Base-by-base conservation (phyloP, 176 grass and related monocot genomes). In the Cymbopogon citratus region DNA sequence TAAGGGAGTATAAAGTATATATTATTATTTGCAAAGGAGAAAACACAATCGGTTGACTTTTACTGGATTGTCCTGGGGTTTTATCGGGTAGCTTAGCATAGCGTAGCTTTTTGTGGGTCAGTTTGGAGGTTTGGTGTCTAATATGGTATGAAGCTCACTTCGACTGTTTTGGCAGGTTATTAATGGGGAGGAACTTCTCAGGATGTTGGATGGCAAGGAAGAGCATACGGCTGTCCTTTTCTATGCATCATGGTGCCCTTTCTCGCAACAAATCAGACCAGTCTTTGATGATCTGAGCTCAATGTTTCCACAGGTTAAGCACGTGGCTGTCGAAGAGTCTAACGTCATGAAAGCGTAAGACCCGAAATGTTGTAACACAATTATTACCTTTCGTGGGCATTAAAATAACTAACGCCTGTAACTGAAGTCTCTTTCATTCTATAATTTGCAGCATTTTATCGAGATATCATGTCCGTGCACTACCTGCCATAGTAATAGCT, bases 181-280 rank as follows among this genome's bases (percentile, higher is more conserved):
- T 61, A 86, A 56, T 80, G 91, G 88, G 26, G 80, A 91, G 16
- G 66, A 85, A 41, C 83, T 94, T 62, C 65, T 83, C 27, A 76
- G 29, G 80, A 77, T 78, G 8, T 78, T 94, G 71, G 74, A 25
- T 36, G 19, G 46, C 33, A 43, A 77, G 28, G 60, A 71, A 34
- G 77, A 72, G 49, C 88, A 77, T 76, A 88, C 56, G 59, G 83
- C 86, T 38, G 49, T 97, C 48, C 90, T 97, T 71, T 92, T 97
- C 74, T 91, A 91, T 46, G 92, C 92, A 61, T 89, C 90, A n/a
- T 97, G 92, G 95, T 97, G 95, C 59, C 92, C 92, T 33, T 92
- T 94, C 78, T 97, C 95, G 2, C 76, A 87, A 73, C 83, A 46
- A 69, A 78, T 72, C 74, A 91, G 77, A 69, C 84, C 83, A 1